Evolutionary conservation across 768 basidiomycete genomes (phyloP).

Genomic region (Tremella mesenterica): DNA sequence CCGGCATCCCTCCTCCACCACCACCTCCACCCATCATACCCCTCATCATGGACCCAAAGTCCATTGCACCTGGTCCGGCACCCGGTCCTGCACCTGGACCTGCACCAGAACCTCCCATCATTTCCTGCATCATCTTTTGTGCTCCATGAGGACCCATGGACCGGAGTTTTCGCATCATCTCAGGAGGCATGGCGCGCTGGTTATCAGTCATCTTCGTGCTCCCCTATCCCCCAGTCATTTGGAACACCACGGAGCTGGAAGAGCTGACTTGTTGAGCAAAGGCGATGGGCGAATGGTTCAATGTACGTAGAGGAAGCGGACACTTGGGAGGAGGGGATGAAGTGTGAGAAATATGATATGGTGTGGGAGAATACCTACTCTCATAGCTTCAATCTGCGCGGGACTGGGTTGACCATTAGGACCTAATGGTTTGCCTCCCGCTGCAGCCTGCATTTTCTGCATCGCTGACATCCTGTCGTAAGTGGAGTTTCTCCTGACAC

Average conservation of each 20-base stretch:
- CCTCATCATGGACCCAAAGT: constrained; percentile 65
- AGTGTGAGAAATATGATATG: not conserved
- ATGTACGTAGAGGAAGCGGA: too few relatives aligned
- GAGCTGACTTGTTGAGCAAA: too few relatives aligned
- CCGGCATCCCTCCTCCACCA: constrained; percentile 69
- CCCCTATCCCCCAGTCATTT: too few relatives aligned
- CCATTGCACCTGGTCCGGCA: constrained; percentile 32
- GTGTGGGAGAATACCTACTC: constrained; percentile 51
- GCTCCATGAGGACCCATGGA: constrained; percentile 61
- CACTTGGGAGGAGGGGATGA: too few relatives aligned
- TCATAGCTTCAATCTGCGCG: constrained; percentile 88
- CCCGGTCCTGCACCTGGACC: constrained; percentile 20
- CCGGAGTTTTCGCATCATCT: constrained; percentile 82
- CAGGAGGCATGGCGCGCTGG: constrained; percentile 86
- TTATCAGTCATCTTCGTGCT: not conserved
- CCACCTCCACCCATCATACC: constrained; percentile 80
- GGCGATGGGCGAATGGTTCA: too few relatives aligned
- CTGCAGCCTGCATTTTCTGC: constrained; percentile 85
- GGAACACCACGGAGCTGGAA: too few relatives aligned
- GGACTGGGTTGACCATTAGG: constrained; percentile 82
- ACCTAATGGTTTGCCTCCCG: constrained; percentile 76
- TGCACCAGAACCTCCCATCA: constrained; percentile 42
- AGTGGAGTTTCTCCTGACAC: too few relatives aligned
- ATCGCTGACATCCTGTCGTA: constrained; percentile 78
- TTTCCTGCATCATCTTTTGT: constrained; percentile 62